Evolutionary conservation across 169 alveolate species (phyloP).

Genomic region (Cryptosporidium ryanae): DNA sequence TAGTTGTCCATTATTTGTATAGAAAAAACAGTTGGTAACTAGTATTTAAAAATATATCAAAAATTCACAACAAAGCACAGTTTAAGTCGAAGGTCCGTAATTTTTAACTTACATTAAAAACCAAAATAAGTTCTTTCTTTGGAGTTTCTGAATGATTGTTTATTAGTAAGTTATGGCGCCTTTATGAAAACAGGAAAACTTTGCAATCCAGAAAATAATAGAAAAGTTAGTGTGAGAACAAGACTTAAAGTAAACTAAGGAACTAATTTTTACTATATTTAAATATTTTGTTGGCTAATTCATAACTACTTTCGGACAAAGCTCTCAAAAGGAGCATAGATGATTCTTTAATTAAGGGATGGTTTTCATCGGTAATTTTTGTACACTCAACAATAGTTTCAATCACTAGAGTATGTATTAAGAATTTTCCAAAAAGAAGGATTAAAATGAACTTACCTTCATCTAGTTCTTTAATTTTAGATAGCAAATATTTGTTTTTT

Average conservation of each 20-base stretch:
- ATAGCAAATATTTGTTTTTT: constrained; percentile 1
- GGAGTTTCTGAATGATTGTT: background rate
- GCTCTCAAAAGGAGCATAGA: constrained; percentile 16
- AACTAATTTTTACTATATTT: background rate
- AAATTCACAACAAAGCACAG: too few relatives aligned
- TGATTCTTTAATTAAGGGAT: constrained; percentile 55
- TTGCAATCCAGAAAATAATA: background rate
- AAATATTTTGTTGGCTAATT: background rate
- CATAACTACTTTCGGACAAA: background rate
- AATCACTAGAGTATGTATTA: background rate
- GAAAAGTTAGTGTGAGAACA: background rate
- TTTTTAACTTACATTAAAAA: background rate
- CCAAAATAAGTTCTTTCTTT: background rate
- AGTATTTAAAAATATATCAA: too few relatives aligned
- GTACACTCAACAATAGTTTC: constrained; percentile 32
- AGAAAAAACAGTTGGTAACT: too few relatives aligned
- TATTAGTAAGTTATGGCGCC: constrained; percentile 9
- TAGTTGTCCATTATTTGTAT: constrained; percentile 20
- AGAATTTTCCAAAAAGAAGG: background rate
- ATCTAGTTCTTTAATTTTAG: background rate
- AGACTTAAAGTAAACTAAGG: background rate
- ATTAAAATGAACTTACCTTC: background rate
- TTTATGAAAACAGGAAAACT: background rate
- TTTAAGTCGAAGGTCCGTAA: background rate
- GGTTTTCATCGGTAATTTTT: constrained; percentile 54